phyloP scores from a whole-genome alignment of 164 flowering plant species.

The Macadamia integrifolia region DNA sequence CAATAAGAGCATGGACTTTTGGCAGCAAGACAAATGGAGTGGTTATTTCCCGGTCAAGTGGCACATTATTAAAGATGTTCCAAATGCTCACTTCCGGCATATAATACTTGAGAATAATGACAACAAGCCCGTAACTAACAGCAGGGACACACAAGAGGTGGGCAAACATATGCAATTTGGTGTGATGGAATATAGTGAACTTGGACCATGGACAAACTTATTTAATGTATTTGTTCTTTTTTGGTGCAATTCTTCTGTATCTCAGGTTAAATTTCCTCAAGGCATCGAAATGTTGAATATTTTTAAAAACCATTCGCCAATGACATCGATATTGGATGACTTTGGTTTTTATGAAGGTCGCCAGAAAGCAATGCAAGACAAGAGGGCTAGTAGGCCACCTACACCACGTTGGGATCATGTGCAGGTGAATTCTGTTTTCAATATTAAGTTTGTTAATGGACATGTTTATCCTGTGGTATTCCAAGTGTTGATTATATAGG shows the following conservation, averaged over 20 bases:
- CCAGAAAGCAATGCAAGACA: constrained; percentile 68
- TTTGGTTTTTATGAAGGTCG: constrained; percentile 80
- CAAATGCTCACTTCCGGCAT: constrained; percentile 62
- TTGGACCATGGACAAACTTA: background rate
- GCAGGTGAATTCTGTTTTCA: constrained; percentile 27
- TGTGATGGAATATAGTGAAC: no score
- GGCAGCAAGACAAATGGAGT: constrained; percentile 91
- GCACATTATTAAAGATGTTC: constrained; percentile 78
- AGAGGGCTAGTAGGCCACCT: constrained; percentile 33
- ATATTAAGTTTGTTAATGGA: background rate
- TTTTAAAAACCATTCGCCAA: constrained; percentile 50
- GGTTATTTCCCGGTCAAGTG: constrained; percentile 80
- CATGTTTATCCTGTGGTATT: background rate
- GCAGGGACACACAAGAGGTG: constrained; percentile 83
- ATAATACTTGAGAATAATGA: constrained; percentile 71
- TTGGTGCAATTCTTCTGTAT: background rate
- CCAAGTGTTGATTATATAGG: background rate
- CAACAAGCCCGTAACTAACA: constrained; percentile 70
- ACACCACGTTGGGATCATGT: constrained; percentile 22
- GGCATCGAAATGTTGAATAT: constrained; percentile 71
- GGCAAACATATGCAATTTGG: background rate
- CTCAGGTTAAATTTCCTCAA: constrained; percentile 45
- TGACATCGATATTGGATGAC: constrained; percentile 78
- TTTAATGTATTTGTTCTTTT: background rate
- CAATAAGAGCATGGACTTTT: constrained; percentile 60